A percentile compares a stretch with the other conserved stretches of the same genome.
phyloP scores from a whole-genome alignment of 768 basidiomycete genomes.

The Cyathus striatus region DNA sequence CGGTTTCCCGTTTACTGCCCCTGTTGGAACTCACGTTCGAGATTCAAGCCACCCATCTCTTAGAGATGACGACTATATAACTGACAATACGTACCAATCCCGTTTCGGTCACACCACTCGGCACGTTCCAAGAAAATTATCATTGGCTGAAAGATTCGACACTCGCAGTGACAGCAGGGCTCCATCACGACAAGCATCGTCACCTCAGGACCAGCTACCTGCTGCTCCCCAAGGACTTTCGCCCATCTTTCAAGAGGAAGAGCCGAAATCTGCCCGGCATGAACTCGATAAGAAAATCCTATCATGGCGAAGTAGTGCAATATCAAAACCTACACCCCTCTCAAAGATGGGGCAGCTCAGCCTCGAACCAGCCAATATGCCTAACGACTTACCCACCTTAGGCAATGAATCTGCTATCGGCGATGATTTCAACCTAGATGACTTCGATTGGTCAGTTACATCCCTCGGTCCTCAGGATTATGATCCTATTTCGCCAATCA shows the following conservation, averaged over 20 bases:
- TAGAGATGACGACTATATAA: conserved; percentile 28
- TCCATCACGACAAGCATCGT: conserved; percentile 14
- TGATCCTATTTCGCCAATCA: conserved; percentile 31
- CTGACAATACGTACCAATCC: conserved; percentile 3
- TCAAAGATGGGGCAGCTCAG: conserved; percentile 43
- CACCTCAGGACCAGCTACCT: conserved; percentile 20
- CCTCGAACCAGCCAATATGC: conserved; percentile 47
- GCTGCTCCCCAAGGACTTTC: conserved; percentile 36
- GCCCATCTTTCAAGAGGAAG: conserved; percentile 59
- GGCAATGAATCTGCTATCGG: conserved; percentile 16
- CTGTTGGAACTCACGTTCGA: conserved; percentile 46
- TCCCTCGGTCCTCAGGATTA: conserved; percentile 57
- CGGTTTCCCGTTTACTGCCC: conserved; percentile 30
- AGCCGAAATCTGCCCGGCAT: conserved; percentile 45
- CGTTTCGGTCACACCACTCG: conserved; percentile 21
- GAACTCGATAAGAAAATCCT: conserved; percentile 55
- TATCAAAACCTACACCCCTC: conserved; percentile 42
- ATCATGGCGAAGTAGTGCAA: conserved; percentile 61
- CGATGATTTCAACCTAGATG: conserved; percentile 52
- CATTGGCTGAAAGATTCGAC: conserved; percentile 64
- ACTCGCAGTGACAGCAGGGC: conserved; percentile 27
- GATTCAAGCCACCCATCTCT: conserved; percentile 48
- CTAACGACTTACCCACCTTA: conserved; percentile 32
- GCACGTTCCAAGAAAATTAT: conserved; percentile 62
- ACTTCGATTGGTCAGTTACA: conserved; percentile 67